Base-by-base conservation (phyloP, 2,329 filamentous ascomycete genomes). In the Xylaria sp. region DNA sequence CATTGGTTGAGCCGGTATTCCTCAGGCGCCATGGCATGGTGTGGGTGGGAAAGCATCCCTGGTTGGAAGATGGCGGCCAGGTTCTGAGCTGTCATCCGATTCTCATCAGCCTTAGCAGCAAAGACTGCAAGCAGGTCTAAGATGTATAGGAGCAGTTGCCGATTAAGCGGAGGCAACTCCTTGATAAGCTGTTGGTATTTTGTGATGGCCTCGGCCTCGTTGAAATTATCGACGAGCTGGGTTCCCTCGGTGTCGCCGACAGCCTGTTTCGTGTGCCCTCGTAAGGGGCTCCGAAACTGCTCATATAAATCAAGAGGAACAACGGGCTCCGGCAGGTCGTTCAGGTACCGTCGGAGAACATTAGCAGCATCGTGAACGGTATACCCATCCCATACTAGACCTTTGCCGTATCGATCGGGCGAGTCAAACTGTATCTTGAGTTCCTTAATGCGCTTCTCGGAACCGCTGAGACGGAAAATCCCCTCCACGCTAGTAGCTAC, bases 321-420 rank as follows among this genome's bases (percentile, higher is more conserved):
- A 60, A 99, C 96, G 4, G 94, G 94, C 70, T 99, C 94, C 2
- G 94, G 94, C 2, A 99, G 82, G 69, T 96, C 91, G 72, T 97
- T 97, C 59, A 99, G 86, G 71, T 99, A 99, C 64, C 94, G 86
- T 59, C 94, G 88, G 41, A 99, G 82, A 57, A 99, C 93, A 69
- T 97, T 99, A 66, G 94, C 92, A 21, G 94, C 94, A 80, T 99
- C 94, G 73, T 99, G 94, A 39, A 99, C 94, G 0, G 94, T 99
- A 72, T 96, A 99, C 43, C 94, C 94, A 43, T 91, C 89, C 94
- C 94, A 99, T 66, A 96, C 90, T 21, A 99, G 81, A 16, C 94
- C 94, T 74, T 99, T 99, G 50, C 94, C 94, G 71, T 96, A 99
- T 65, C 92, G 84, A 66, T 96, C 91, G 39, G 94, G 94, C 0